Percentiles rank a stretch among this genome's conserved stretches.
These are phyloP conservation scores for Dunaliella sp. DNA, from an alignment of 139 green algal genomes.

Conservation along the genomic window DNA sequence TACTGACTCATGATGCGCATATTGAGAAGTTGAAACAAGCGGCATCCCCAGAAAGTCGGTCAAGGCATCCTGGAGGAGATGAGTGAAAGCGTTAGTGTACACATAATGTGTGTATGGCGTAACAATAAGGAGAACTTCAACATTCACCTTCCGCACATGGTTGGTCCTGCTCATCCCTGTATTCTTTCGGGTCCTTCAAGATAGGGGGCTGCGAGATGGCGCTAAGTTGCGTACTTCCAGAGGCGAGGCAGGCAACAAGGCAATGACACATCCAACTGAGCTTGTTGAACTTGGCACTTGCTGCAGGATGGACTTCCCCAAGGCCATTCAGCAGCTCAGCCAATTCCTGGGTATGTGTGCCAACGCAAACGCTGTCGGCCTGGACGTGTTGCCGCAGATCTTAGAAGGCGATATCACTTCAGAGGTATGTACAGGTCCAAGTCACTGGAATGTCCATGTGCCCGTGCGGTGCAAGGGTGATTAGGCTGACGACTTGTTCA, in stretches of 20 bases:
- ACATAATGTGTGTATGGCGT: background rate
- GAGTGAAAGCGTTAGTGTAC: no score
- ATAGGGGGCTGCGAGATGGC: background rate
- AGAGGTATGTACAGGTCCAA: no score
- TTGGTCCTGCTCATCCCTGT: background rate
- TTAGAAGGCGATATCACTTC: background rate
- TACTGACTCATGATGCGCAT: no score
- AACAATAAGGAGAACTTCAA: background rate
- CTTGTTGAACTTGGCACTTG: background rate
- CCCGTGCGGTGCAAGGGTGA: no score
- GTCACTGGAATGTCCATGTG: no score
- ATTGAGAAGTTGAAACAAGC: no score
- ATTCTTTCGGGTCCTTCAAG: background rate
- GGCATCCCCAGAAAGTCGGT: no score
- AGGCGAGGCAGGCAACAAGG: no score
- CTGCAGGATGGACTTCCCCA: conserved; percentile 69
- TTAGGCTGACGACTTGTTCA: no score
- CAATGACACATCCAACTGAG: background rate
- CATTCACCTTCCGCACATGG: no score
- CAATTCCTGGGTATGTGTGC: conserved; percentile 54
- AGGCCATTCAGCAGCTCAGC: conserved; percentile 68
- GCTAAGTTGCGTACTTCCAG: no score
- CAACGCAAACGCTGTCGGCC: conserved; percentile 2
- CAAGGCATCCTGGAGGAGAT: no score
- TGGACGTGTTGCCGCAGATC: conserved; percentile 28